These are phyloP conservation scores for Daldinia caldariorum DNA, from an alignment of 495 filamentous ascomycete genomes.

Conservation along the genomic window DNA sequence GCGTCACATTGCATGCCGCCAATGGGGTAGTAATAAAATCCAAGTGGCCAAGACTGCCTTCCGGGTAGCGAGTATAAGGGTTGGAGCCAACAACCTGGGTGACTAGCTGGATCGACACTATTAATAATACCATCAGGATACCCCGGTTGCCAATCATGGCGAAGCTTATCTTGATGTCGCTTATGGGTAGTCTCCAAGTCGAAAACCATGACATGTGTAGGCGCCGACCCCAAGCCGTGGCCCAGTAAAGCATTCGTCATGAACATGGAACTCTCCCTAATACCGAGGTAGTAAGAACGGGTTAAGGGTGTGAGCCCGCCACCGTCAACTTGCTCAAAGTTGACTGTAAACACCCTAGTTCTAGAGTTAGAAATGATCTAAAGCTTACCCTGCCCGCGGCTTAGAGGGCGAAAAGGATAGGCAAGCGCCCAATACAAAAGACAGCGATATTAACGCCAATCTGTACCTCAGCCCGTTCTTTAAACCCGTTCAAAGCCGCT, in stretches of 20 bases:
- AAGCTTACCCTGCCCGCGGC: slow-evolving; percentile 1
- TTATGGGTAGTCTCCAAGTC: neutral
- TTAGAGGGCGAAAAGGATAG: slow-evolving; percentile 1
- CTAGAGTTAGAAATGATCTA: slow-evolving; percentile 1
- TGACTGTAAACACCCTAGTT: slow-evolving; percentile 1
- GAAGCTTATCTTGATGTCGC: neutral
- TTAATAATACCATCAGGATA: slow-evolving; percentile 7
- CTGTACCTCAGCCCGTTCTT: neutral
- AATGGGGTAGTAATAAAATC: slow-evolving; percentile 1
- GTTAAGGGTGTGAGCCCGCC: neutral
- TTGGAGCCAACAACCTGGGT: slow-evolving; percentile 21
- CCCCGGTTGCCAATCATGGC: neutral
- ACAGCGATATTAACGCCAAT: neutral
- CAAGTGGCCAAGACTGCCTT: neutral
- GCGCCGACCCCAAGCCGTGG: neutral
- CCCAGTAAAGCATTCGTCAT: neutral
- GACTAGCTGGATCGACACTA: slow-evolving; percentile 5
- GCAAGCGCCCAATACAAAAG: neutral
- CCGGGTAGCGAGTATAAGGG: slow-evolving; percentile 15
- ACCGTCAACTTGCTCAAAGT: neutral
- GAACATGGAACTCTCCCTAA: neutral
- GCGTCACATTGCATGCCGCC: slow-evolving; percentile 26
- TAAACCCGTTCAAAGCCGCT: slow-evolving; percentile 1
- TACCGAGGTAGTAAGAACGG: slow-evolving; percentile 8
- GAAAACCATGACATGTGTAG: neutral